Evolutionary conservation across 1,284 basidiomycete species (phyloP).

Genomic region (Trichosporon sp.): DNA sequence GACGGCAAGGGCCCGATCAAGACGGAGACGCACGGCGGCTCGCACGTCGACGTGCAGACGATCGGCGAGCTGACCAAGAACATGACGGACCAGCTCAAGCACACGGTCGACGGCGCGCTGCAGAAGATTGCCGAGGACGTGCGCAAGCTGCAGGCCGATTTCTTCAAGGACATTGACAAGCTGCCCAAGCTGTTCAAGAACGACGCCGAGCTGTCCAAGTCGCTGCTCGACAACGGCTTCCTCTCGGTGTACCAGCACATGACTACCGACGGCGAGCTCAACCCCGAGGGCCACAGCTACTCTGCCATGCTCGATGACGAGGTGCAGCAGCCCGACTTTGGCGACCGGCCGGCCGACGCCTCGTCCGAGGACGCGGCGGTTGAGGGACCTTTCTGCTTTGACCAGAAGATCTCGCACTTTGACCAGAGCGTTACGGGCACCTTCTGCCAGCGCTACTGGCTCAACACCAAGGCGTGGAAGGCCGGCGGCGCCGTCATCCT

Average conservation of each 20-base stretch:
- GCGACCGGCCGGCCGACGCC: background rate
- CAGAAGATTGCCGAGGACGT: background rate
- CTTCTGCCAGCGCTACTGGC: conserved; percentile 66
- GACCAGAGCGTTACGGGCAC: conserved; percentile 40
- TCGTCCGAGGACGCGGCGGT: too few relatives aligned
- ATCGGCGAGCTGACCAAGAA: conserved; percentile 1
- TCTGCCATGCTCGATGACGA: background rate
- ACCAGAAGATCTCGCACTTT: conserved; percentile 76
- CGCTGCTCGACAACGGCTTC: conserved; percentile 2
- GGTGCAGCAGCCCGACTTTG: too few relatives aligned
- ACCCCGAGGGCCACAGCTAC: background rate
- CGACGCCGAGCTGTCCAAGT: background rate
- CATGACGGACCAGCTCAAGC: background rate
- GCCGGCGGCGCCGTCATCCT: conserved; percentile 70
- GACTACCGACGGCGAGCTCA: background rate
- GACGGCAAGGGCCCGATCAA: background rate
- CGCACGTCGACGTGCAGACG: background rate
- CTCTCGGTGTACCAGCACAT: background rate
- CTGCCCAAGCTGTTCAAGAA: background rate
- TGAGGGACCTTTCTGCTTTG: conserved; percentile 56
- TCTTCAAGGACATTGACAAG: background rate
- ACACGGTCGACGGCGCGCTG: background rate
- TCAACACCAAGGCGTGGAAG: conserved; percentile 75
- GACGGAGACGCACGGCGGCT: background rate
- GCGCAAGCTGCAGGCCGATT: background rate